Conservation (phyloP, 1,284 basidiomycete genomes). For the Psilocybe mexicana region DNA sequence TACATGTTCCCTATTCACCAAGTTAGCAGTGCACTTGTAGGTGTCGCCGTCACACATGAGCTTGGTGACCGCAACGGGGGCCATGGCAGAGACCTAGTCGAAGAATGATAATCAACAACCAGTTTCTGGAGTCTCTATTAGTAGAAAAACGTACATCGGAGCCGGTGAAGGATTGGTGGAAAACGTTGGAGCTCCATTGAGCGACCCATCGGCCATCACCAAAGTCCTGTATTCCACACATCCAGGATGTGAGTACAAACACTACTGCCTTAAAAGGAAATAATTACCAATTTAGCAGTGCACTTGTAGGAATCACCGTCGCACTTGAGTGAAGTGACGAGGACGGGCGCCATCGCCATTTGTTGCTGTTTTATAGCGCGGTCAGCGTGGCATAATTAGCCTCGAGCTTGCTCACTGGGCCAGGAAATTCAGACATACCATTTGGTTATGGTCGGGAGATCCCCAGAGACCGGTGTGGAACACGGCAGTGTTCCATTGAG, state of each 20-base stretch:
- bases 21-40: not conserved
- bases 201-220: constrained; percentile 9
- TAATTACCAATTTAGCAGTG: constrained; percentile 3
- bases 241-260: not conserved
- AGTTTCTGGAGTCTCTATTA: not conserved
- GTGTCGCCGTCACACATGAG: not conserved
- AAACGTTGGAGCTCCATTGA: constrained; percentile 4
- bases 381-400: not conserved
- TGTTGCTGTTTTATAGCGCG: not conserved
- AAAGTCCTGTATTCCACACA: not conserved
- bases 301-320: constrained; percentile 12
- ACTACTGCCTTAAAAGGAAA: too few species aligned
- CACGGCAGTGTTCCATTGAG: constrained; percentile 6
- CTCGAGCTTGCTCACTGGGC: too few species aligned
- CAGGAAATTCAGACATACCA: not conserved
- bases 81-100: not conserved
- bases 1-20: not conserved
- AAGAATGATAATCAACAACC: not conserved
- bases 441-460: not conserved
- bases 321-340: constrained; percentile 2
- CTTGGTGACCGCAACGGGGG: not conserved
- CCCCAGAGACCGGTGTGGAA: constrained; percentile 1
- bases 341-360: constrained; percentile 5
- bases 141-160: not conserved
- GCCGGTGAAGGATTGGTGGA: not conserved